These are phyloP conservation scores for Penstemon eatonii DNA, from an alignment of 257 asterid species.

Conservation along the genomic window DNA sequence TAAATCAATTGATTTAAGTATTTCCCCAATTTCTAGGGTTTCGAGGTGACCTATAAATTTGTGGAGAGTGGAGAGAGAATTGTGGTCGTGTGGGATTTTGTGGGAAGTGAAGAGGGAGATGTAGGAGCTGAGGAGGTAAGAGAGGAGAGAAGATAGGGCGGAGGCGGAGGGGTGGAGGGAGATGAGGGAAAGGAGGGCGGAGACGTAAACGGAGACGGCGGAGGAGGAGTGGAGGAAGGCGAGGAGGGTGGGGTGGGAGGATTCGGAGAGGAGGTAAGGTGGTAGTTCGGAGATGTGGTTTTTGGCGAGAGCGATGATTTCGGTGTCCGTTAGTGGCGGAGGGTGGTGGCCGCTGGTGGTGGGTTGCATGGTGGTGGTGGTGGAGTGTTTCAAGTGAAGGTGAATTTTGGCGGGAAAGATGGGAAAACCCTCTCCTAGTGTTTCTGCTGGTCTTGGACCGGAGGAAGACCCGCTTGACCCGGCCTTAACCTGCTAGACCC, in stretches of 20 bases:
- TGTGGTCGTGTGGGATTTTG: constrained; percentile 59
- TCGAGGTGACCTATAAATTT: constrained; percentile 60
- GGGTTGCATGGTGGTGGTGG: constrained; percentile 34
- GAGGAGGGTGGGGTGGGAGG: constrained; percentile 56
- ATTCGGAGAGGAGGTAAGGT: constrained; percentile 51
- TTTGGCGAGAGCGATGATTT: constrained; percentile 60
- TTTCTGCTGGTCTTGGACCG: background rate
- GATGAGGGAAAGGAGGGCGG: constrained; percentile 57
- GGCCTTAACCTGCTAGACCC: too few relatives aligned
- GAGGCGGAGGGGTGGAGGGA: constrained; percentile 50
- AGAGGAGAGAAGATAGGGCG: constrained; percentile 49
- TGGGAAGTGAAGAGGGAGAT: constrained; percentile 56
- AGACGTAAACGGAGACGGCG: constrained; percentile 57
- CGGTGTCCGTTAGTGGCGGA: constrained; percentile 51
- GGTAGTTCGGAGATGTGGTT: constrained; percentile 52
- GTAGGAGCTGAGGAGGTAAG: constrained; percentile 55
- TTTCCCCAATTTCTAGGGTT: constrained; percentile 36
- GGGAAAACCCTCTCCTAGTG: too few relatives aligned
- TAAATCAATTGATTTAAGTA: constrained; percentile 38
- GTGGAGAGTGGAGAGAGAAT: constrained; percentile 54
- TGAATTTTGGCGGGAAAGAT: constrained; percentile 42
- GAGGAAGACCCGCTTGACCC: background rate
- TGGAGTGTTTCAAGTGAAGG: constrained; percentile 13
- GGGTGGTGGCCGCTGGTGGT: constrained; percentile 27
- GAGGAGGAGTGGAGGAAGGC: constrained; percentile 57